phyloP scores from a whole-genome alignment of 148 eudicot genomes.

The Salicornia ramosissima region DNA sequence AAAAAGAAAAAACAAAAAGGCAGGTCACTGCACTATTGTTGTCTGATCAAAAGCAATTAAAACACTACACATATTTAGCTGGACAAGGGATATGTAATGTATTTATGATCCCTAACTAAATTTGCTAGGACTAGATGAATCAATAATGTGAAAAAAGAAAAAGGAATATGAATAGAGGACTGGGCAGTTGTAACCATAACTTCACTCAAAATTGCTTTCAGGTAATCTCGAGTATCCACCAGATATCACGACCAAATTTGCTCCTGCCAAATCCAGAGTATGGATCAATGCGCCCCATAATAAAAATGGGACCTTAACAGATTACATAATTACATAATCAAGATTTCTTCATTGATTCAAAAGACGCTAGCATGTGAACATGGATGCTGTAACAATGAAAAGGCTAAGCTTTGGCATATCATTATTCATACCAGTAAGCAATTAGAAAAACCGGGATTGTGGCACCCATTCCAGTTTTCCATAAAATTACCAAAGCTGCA shows the following conservation, averaged over 20 bases:
- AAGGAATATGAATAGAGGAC: background rate
- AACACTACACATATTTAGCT: background rate
- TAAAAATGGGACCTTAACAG: constrained; percentile 8
- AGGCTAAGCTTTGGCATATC: constrained; percentile 10
- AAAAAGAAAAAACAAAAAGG: too few relatives aligned
- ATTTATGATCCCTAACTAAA: background rate
- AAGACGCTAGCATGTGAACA: constrained; percentile 11
- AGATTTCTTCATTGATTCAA: constrained; percentile 6
- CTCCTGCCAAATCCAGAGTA: constrained; percentile 19
- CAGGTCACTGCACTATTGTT: background rate
- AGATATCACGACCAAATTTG: constrained; percentile 10
- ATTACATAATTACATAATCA: constrained; percentile 26
- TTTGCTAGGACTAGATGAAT: background rate
- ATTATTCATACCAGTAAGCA: constrained; percentile 18
- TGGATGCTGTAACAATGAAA: constrained; percentile 9
- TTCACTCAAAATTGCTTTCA: constrained; percentile 6
- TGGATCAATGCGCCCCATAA: constrained; percentile 10
- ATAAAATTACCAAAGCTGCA: constrained; percentile 16
- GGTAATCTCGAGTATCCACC: constrained; percentile 7
- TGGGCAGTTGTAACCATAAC: constrained; percentile 4
- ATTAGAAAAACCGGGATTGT: constrained; percentile 1
- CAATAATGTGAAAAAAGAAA: background rate
- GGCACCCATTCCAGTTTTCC: constrained; percentile 3
- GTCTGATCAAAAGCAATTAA: background rate
- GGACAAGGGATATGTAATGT: background rate